Conservation (phyloP, 148 eudicot species). For the Gaultheria prostrata region DNA sequence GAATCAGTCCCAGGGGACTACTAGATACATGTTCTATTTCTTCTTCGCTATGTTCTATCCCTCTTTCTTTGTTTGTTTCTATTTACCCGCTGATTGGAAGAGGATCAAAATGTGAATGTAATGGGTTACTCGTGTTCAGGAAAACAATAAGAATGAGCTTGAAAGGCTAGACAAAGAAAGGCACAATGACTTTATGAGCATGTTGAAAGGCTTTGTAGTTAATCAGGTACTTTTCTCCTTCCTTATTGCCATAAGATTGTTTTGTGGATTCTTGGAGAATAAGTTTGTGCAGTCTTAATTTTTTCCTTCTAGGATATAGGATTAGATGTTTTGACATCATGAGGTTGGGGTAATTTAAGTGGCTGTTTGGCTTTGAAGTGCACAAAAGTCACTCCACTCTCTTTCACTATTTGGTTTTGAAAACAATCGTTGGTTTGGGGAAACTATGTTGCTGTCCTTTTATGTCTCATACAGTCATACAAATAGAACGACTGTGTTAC, state of each 20-base stretch:
- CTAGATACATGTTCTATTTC: neutral
- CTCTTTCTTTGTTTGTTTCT: neutral
- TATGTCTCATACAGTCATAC: neutral
- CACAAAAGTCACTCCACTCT: neutral
- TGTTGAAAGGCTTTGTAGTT: conserved; percentile 91
- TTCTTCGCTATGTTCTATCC: neutral
- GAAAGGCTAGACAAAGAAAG: conserved; percentile 79
- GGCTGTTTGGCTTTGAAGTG: conserved; percentile 1
- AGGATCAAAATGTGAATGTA: conserved; percentile 8
- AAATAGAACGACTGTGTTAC: neutral
- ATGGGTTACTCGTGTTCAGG: conserved; percentile 39
- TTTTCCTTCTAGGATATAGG: neutral
- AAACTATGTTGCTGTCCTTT: neutral
- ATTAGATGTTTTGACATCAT: neutral
- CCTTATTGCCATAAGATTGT: neutral
- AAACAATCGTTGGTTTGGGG: neutral
- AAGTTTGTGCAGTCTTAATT: neutral
- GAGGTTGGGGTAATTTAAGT: neutral
- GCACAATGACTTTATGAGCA: conserved; percentile 73
- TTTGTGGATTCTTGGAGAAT: neutral
- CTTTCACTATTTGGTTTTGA: neutral
- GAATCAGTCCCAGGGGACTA: neutral
- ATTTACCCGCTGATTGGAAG: neutral
- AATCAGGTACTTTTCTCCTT: conserved; percentile 65
- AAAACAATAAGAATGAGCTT: conserved; percentile 84